These are phyloP conservation scores for Solanum ossicruentum DNA, from an alignment of 257 asterid genomes.

Conservation along the genomic window DNA sequence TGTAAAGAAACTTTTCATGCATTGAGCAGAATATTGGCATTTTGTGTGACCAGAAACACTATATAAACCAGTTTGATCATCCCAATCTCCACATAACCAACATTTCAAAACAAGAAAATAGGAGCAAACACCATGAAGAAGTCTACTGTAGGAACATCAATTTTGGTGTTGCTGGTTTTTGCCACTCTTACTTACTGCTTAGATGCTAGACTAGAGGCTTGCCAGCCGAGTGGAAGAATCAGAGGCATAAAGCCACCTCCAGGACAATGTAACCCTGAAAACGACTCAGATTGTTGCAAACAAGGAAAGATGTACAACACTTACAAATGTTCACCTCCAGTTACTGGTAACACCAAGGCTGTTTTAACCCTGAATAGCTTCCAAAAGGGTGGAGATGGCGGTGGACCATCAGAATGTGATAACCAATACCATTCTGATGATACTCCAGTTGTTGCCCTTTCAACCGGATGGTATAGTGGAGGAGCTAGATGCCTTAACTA, in stretches of 20 bases:
- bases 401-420: slow-evolving; percentile 31
- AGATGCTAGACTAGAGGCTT: background rate
- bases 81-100: background rate
- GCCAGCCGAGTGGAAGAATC: slow-evolving; percentile 27
- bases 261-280: slow-evolving; percentile 29
- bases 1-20: background rate
- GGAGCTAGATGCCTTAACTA: slow-evolving; percentile 17
- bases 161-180: slow-evolving; percentile 5
- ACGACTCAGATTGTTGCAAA: slow-evolving; percentile 20
- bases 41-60: background rate
- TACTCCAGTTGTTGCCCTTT: slow-evolving; percentile 25
- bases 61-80: background rate
- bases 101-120: background rate
- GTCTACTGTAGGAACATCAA: background rate
- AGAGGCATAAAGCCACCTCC: slow-evolving; percentile 25
- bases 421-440: slow-evolving; percentile 22
- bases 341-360: slow-evolving; percentile 18
- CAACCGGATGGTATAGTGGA: slow-evolving; percentile 33
- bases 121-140: background rate
- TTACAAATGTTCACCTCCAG: slow-evolving; percentile 23
- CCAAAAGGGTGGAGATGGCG: slow-evolving; percentile 33
- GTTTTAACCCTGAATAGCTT: slow-evolving; percentile 32
- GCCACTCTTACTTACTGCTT: background rate
- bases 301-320: slow-evolving; percentile 19
- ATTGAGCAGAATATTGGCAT: background rate